Conservation (phyloP, 345 rosid genomes). For the Fremontodendron californicum region DNA sequence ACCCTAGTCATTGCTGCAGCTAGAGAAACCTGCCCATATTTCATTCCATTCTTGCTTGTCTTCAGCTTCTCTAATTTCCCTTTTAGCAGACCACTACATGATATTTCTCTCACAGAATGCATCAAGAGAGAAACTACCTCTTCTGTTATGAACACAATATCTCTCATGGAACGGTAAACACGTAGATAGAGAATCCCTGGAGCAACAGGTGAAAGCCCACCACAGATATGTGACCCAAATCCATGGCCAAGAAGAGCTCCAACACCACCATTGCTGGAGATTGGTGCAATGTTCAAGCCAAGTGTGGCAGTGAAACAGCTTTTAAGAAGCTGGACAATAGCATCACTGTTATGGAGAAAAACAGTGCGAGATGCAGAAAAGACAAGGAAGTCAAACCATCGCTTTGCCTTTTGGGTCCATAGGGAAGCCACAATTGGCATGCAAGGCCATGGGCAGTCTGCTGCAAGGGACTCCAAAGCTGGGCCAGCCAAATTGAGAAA, state of each 20-base stretch:
- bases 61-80: conserved; percentile 56
- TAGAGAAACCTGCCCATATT: conserved; percentile 71
- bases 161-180: conserved; percentile 69
- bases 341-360: conserved; percentile 81
- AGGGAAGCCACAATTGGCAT: conserved; percentile 89
- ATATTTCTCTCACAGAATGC: conserved; percentile 72
- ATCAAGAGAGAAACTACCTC: conserved; percentile 75
- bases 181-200: conserved; percentile 90
- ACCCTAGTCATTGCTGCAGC: conserved; percentile 73
- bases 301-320: conserved; percentile 88
- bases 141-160: conserved; percentile 65
- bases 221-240: conserved; percentile 79
- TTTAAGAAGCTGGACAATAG: conserved; percentile 82
- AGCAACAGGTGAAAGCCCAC: conserved; percentile 87
- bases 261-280: conserved; percentile 68
- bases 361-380: conserved; percentile 96
- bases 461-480: conserved; percentile 81
- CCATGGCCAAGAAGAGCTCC: conserved; percentile 98
- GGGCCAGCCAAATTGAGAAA: conserved; percentile 84
- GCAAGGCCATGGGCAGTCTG: conserved; percentile 99
- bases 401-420: conserved; percentile 97
- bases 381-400: conserved; percentile 91
- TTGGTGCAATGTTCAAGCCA: conserved; percentile 51
- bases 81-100: conserved; percentile 45
- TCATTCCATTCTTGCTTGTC: conserved; percentile 52